Evolutionary conservation across 106 monocot species (phyloP).

Genomic region (Acorus gramineus): DNA sequence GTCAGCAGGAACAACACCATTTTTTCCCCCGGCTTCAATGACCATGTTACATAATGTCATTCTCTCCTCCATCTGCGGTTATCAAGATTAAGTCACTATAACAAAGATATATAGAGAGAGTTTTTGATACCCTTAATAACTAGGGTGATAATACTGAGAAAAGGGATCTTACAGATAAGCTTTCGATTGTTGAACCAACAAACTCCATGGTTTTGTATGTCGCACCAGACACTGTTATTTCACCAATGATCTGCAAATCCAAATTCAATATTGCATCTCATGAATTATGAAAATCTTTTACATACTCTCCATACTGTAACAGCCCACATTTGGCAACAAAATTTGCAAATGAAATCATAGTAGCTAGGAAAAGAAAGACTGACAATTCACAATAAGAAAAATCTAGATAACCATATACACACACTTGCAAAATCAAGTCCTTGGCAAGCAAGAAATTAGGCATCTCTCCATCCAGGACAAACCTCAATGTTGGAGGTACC

Average conservation of each 20-base stretch:
- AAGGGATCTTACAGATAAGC: constrained; percentile 47
- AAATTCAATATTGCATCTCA: too few relatives aligned
- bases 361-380: too few relatives aligned
- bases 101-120: neutral
- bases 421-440: constrained; percentile 94
- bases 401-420: constrained; percentile 1
- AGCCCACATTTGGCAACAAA: too few relatives aligned
- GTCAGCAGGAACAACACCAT: constrained; percentile 92
- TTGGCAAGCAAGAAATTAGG: constrained; percentile 88
- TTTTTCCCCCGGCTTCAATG: constrained; percentile 94
- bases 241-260: constrained; percentile 77
- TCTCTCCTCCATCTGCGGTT: constrained; percentile 86
- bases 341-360: too few relatives aligned
- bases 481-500: constrained; percentile 90
- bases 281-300: too few relatives aligned
- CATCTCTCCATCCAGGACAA: constrained; percentile 96
- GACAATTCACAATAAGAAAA: too few relatives aligned
- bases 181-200: constrained; percentile 75
- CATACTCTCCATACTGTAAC: too few relatives aligned
- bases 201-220: constrained; percentile 98
- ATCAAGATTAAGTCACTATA: constrained; percentile 3
- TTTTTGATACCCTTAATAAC: neutral
- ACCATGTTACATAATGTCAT: constrained; percentile 99
- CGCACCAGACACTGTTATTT: constrained; percentile 89
- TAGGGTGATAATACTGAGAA: too few relatives aligned